Evolutionary conservation across 2,329 filamentous ascomycete genomes (phyloP), one percentile per base, ranked within the genome.

Genomic region (Arthrobotrys musiformis): DNA sequence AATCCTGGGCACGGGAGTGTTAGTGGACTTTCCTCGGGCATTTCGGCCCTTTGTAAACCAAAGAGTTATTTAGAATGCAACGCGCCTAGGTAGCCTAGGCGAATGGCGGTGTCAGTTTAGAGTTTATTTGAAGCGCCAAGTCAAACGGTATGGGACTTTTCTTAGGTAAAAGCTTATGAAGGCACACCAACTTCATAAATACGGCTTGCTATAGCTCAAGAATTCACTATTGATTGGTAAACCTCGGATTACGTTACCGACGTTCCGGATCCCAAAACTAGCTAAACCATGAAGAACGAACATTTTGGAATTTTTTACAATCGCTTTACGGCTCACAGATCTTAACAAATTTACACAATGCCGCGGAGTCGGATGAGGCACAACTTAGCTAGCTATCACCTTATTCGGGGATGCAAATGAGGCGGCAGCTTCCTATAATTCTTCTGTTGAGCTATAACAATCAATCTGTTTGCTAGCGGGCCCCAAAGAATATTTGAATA

Each of bases 41-140:
- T 48, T 46, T 58, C 63, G 48, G 63, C 44, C 40, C 63, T 56
- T 35, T 6, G 22, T 8, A 15, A 28, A 9, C 26, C 11, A 52
- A 13, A 30, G 19, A 22, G 58, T 30, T 19, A 19, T 5, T 1
- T 46, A 9, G 15, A 17, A n/a, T 3, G 42, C 17, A 37, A 30
- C 62, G 44, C 44, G 62, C 62, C 44, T 66, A 40, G 42, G 44
- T 17, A 9, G 62, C 62, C 44, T 66, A 40, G 42, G 44, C 26
- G 17, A 15, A 30, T 40, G 44, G 33, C 30, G 44, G 35, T 40
- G 35, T 40, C 35, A 37, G 11, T 7, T 28, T 28, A 17, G 33
- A 19, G 28, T 58, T 68, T 68, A 58, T 46, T 68, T 58, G 63
- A 68, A 68, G 63, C 50, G 63, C 63, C 63, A 58, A 68, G 63